Conservation (phyloP, 2,329 filamentous ascomycete species). For the Didymella glomerata region DNA sequence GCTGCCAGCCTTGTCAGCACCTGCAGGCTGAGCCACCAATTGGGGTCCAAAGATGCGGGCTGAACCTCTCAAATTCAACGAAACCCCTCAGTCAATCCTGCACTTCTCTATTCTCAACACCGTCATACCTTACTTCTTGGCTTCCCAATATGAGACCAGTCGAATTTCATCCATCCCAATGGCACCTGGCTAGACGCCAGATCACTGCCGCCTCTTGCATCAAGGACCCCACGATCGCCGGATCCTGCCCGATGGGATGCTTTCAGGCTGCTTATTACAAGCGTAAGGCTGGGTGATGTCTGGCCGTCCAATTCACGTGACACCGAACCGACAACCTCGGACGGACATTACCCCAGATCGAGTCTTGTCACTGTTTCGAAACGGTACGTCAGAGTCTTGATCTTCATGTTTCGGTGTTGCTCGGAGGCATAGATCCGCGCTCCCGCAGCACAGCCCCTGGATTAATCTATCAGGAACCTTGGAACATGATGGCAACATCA, state of each 20-base stretch:
- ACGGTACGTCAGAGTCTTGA: background rate
- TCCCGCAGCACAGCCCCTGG: constrained; percentile 13
- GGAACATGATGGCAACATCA: background rate
- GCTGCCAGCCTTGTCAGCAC: no score
- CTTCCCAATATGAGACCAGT: no score
- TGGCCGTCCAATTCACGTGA: background rate
- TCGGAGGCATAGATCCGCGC: constrained; percentile 7
- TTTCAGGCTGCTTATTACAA: background rate
- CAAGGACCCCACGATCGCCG: background rate
- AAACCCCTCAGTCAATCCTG: no score
- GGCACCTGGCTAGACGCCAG: no score
- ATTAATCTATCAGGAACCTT: constrained; percentile 7
- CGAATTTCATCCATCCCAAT: no score
- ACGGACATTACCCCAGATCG: background rate
- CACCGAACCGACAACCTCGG: background rate
- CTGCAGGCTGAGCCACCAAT: no score
- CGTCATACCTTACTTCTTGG: no score
- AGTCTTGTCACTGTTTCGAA: background rate
- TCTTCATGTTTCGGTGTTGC: background rate
- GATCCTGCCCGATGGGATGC: no score
- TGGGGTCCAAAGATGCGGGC: no score
- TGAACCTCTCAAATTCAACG: no score
- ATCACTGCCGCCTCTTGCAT: background rate
- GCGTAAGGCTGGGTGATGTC: background rate
- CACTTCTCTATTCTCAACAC: no score